These are phyloP conservation scores for Leccinum rimulosum DNA, from an alignment of 768 basidiomycete genomes.

Conservation along the genomic window DNA sequence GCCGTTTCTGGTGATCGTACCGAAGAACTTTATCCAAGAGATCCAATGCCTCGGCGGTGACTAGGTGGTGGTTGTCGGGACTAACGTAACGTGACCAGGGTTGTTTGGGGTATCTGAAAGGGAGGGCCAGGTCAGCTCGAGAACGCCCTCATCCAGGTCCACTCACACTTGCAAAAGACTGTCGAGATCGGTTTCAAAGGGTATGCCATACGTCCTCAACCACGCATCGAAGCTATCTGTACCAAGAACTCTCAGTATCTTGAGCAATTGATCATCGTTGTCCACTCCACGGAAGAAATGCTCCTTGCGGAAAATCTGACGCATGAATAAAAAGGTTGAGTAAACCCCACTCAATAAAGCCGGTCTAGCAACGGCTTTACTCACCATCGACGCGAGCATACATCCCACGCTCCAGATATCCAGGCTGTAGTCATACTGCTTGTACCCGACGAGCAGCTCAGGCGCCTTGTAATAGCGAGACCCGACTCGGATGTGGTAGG, in stretches of 20 bases:
- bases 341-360: no score
- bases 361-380: no score
- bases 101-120: slow-evolving; percentile 52
- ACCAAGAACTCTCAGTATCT: slow-evolving; percentile 65
- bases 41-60: slow-evolving; percentile 62
- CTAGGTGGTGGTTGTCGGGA: slow-evolving; percentile 54
- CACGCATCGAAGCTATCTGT: slow-evolving; percentile 65
- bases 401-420: slow-evolving; percentile 76
- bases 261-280: slow-evolving; percentile 71
- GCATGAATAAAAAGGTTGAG: no score
- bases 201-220: slow-evolving; percentile 59
- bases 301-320: slow-evolving; percentile 68
- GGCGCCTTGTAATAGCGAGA: slow-evolving; percentile 74
- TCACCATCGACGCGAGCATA: slow-evolving; percentile 74
- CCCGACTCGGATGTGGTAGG: slow-evolving; percentile 73
- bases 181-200: slow-evolving; percentile 62
- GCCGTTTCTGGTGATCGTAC: slow-evolving; percentile 68
- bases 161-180: slow-evolving; percentile 45
- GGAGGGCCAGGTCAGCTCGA: not conserved
- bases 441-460: slow-evolving; percentile 68
- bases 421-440: slow-evolving; percentile 68
- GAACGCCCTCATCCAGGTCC: not conserved
- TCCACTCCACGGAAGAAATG: slow-evolving; percentile 75
- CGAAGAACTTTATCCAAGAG: slow-evolving; percentile 63
- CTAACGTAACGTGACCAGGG: slow-evolving; percentile 65